Base-by-base conservation (phyloP, 225 moss, liverwort and hornwort genomes). In the Physcomitrellopsis africana region DNA sequence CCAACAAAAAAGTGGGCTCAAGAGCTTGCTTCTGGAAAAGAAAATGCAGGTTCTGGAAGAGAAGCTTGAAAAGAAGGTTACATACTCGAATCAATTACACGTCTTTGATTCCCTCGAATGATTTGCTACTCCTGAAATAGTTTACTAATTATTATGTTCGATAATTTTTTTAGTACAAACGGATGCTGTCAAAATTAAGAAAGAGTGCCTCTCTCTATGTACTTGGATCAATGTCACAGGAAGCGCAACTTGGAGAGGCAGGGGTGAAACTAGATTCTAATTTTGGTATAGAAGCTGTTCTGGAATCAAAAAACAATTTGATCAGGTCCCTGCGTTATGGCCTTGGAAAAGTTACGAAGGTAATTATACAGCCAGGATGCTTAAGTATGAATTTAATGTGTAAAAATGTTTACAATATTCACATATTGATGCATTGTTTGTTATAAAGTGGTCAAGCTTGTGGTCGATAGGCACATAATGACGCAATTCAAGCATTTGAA, bases 1-100 rank as follows among this genome's bases (percentile, higher is more conserved):
- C 13, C 99, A 99, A 80, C 99, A 99, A 83, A 99, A 95, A 22
- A 92, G 90, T 73, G 93, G 88, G 8, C 85, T 95, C 7, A 90
- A 90, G 26, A 93, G 74, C 9, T 86, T 99, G 82, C 84, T 99
- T 19, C 48, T 99, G 20, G 87, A 95, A 75, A 83, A 82, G 44
- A 95, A 99, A 54, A 88, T 99, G 52, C 86, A 93, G 79, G 74
- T 99, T 19, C 63, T 99, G 18, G 84, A 70, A 69, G 80, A 90
- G 11, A 86, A 77, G 57, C 71, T 99, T 29, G 93, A 99, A 52
- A 93, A 80, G 66, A 93, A 92, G 95, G 99, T 92, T 8, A 20
- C 10, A 17, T 6, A 57, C 26, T 51, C 12, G 11, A 65, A 45
- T 70, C 18, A 6, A 56, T 32, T 5, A 13, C 0, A 1, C 2